These are phyloP conservation scores for Rhizophagus clarus DNA, from an alignment of 192 early-diverging fungal species.

Conservation along the genomic window DNA sequence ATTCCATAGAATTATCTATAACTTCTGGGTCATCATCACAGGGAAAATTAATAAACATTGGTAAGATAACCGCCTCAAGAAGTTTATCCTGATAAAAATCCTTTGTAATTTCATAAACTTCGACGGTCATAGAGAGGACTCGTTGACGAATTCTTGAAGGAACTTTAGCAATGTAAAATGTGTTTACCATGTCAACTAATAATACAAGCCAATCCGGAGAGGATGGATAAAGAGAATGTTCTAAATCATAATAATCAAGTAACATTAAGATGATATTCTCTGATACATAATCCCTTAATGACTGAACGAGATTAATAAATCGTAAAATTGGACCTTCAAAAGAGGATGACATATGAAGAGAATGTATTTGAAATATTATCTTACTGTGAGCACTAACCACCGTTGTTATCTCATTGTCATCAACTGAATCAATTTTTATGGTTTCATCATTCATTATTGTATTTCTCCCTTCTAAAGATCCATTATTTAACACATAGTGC, in stretches of 20 bases:
- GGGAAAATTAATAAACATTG: conserved; percentile 43
- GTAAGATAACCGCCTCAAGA: conserved; percentile 45
- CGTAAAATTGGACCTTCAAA: conserved; percentile 47
- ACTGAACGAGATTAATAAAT: conserved; percentile 50
- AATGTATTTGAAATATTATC: conserved; percentile 37
- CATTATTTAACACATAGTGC: conserved; percentile 17
- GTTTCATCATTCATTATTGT: neutral
- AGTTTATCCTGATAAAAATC: conserved; percentile 56
- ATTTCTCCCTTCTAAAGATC: neutral
- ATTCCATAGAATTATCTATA: conserved; percentile 37
- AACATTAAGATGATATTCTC: conserved; percentile 47
- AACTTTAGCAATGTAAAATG: conserved; percentile 44
- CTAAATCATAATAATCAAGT: conserved; percentile 52
- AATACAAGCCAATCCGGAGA: conserved; percentile 54
- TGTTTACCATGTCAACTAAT: conserved; percentile 43
- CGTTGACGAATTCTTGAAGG: conserved; percentile 38
- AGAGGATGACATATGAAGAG: conserved; percentile 30
- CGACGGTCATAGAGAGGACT: conserved; percentile 45
- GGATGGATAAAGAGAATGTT: conserved; percentile 57
- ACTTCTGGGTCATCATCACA: conserved; percentile 43
- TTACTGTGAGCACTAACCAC: conserved; percentile 36
- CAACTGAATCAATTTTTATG: neutral
- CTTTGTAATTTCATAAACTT: conserved; percentile 52
- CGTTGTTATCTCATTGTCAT: conserved; percentile 7
- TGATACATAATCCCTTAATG: conserved; percentile 44